These are phyloP conservation scores for Aspergillus japonicus DNA, from an alignment of 2,329 filamentous ascomycete genomes.

Conservation along the genomic window DNA sequence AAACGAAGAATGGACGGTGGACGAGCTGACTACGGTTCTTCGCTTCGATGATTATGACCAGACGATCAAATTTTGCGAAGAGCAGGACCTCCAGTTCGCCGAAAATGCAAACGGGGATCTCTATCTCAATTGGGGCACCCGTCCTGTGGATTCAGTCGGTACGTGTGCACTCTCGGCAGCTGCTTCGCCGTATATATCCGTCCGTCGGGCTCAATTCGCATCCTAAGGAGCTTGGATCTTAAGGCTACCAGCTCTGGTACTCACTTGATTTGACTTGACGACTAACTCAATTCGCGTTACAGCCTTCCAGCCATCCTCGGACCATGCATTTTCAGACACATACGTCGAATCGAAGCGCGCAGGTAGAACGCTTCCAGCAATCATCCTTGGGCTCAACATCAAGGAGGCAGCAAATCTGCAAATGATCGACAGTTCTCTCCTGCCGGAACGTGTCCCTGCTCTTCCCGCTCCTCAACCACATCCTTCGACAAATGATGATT, in stretches of 20 bases:
- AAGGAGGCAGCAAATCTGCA: conserved; percentile 50
- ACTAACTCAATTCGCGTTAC: conserved; percentile 19
- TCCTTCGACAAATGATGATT: conserved; percentile 33
- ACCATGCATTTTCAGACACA: conserved; percentile 54
- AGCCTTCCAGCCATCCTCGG: conserved; percentile 46
- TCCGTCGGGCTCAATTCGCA: background rate
- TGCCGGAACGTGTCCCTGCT: conserved; percentile 28
- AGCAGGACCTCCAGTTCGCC: conserved; percentile 53
- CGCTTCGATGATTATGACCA: conserved; percentile 58
- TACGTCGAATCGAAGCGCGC: conserved; percentile 60
- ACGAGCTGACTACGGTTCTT: conserved; percentile 52
- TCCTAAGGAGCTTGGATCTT: background rate
- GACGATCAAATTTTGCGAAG: conserved; percentile 53
- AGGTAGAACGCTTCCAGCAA: conserved; percentile 54
- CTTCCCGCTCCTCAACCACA: conserved; percentile 27
- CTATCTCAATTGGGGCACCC: conserved; percentile 53
- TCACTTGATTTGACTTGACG: conserved; percentile 10
- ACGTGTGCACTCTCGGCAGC: conserved; percentile 26
- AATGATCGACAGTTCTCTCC: conserved; percentile 48
- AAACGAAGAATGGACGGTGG: conserved; percentile 57
- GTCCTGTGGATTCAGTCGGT: conserved; percentile 50
- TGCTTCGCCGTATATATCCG: conserved; percentile 20
- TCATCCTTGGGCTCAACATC: conserved; percentile 58
- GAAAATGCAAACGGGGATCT: conserved; percentile 46
- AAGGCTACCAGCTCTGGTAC: too few relatives aligned